phyloP scores from a whole-genome alignment of 2,329 filamentous ascomycete genomes.

The Thelonectria olida region DNA sequence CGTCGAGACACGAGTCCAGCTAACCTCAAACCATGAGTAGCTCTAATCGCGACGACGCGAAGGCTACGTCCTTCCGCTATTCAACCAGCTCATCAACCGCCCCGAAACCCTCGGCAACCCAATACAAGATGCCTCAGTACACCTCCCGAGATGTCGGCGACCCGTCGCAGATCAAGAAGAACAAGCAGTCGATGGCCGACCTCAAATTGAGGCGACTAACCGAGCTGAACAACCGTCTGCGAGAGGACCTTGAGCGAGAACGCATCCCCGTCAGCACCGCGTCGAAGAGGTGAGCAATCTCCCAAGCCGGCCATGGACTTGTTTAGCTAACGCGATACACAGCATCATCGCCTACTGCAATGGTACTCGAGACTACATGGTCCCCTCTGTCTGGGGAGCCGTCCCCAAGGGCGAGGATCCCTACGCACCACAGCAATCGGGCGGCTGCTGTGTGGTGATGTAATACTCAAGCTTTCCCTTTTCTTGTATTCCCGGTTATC shows the following conservation, averaged over 20 bases:
- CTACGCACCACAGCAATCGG: slow-evolving; percentile 94
- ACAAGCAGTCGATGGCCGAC: slow-evolving; percentile 99
- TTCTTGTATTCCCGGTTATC: slow-evolving; percentile 39
- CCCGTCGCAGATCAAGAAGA: slow-evolving; percentile 80
- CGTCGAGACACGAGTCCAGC: slow-evolving; percentile 8
- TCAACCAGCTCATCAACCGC: slow-evolving; percentile 21
- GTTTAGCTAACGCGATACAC: slow-evolving; percentile 31
- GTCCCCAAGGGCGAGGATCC: slow-evolving; percentile 96
- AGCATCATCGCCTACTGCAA: slow-evolving; percentile 99
- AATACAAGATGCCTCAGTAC: slow-evolving; percentile 69
- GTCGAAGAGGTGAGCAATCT: slow-evolving; percentile 74
- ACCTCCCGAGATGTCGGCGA: slow-evolving; percentile 74
- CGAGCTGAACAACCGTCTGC: slow-evolving; percentile 94
- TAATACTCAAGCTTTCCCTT: slow-evolving; percentile 53
- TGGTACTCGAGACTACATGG: slow-evolving; percentile 98
- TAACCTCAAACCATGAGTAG: slow-evolving; percentile 32
- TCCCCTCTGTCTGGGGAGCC: slow-evolving; percentile 93
- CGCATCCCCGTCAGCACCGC: slow-evolving; percentile 96
- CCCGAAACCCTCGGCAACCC: slow-evolving; percentile 28
- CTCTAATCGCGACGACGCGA: slow-evolving; percentile 25
- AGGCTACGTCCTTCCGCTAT: slow-evolving; percentile 25
- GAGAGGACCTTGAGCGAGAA: slow-evolving; percentile 94
- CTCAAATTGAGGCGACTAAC: slow-evolving; percentile 95
- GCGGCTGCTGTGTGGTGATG: slow-evolving; percentile 96
- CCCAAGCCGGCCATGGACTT: background rate